Base-by-base conservation (phyloP, 2,329 filamentous ascomycete genomes). In the Lachnellula hyalina region DNA sequence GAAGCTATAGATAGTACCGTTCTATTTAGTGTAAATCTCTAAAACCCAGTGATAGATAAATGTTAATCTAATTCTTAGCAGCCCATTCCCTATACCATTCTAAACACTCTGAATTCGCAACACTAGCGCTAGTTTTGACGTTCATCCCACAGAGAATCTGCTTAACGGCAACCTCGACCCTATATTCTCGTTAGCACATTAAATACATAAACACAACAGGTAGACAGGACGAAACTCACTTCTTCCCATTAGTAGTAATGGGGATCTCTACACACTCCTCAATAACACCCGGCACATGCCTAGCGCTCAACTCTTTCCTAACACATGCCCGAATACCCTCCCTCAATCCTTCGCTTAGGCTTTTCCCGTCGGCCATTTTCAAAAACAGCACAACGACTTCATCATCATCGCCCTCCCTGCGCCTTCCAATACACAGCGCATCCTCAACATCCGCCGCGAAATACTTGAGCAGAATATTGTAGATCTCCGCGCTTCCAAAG, bases 401-500 rank as follows among this genome's bases (percentile, higher is more conserved):
- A 52, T 68, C 66, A 7, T n/a, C 53, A 54, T 69, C 67, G 0
- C 47, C 56, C 3, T 63, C 62, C 21, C 65, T 87, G 73, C 91
- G 77, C 2, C 90, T 79, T 0, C 94, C 93, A 36, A 97, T 84
- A 67, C 93, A 97, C 2, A 97, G 77, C 0, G 90, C 89, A 65
- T 99, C 93, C 56, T 90, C 86, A 17, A 97, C 77, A 53, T 93
- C 82, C 11, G 79, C 74, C 0, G 85, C 81, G 65, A 96, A 96
- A 72, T 91, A 87, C 61, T 89, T 84, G 1, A 94, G 82, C 28
- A 97, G 75, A n/a, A 96, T 79, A 68, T 96, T 96, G 73, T 97
- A 97, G 19, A 99, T 96, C 75, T 99, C 94, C 0, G 93, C 91
- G 34, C 86, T 91, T 4, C 93, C 93, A 67, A 99, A 97, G 0